Base-by-base conservation (phyloP, 345 rosid species). In the Arabis alpina region DNA sequence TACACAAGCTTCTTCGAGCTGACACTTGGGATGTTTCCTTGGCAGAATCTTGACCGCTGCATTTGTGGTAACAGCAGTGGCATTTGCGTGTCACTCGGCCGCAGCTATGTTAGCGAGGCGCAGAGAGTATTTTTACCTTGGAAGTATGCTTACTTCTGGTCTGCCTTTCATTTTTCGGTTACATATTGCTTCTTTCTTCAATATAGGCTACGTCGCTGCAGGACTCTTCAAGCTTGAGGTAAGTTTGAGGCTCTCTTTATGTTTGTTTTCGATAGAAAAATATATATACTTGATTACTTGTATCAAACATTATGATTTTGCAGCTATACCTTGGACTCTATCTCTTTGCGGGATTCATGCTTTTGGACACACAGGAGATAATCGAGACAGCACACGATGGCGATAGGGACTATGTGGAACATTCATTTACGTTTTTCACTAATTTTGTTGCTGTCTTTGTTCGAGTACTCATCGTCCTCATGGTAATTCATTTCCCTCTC, bases 361-460 rank as follows among this genome's bases (percentile, higher is more conserved):
- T 89, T 3, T 86, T 91, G 57, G 93, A 91, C 81, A 89, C 97
- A 11, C 97, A 89, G 70, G 90, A 87, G 3, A 87, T 91, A 59
- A 85, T 87, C 25, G 96, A 91, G 89, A 86, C 66, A 78, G 96
- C 92, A 47, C 89, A 87, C 76, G 65, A 34, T 8, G 96, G 96
- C 5, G 96, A 87, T 57, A 64, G 79, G 77, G 96, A 89, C 79
- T 86, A 87, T 62, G 90, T 92, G 73, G 85, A 80, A 80, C 96
- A 89, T 61, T 86, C 93, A 1, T 24, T 89, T 25, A 80, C 82
- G 6, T 93, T 86, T 49, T 89, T 91, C 82, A 83, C 88, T 4
- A 91, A 88, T 66, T 88, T 91, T 42, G 80, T 81, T 36, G 87
- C 85, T 5, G 81, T 89, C 6, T 87, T 89, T 70, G 89, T 82